Base-by-base conservation (phyloP, 2,329 filamentous ascomycete genomes). In the Balansia obtecta region DNA sequence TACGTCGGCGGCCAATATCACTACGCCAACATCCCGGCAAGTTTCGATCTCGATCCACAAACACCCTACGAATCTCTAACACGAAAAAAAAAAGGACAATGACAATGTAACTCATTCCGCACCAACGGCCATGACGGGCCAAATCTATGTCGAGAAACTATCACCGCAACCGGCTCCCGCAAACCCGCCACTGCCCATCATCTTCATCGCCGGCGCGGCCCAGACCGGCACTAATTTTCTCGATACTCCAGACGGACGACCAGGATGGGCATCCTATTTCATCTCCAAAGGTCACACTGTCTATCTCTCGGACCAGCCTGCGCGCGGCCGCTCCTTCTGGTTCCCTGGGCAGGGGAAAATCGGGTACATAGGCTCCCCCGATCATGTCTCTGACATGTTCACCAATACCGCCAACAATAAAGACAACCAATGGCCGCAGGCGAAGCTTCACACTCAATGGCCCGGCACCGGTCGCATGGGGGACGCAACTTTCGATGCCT, bases 401-500 rank as follows among this genome's bases (percentile, higher is more conserved):
- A 61, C 61, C 1, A 55, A 58, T 32, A 53, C 58, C 10, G 52
- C 46, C 22, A 51, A 59, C 50, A 54, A 55, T 39, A n/a, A n/a
- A n/a, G 58, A 55, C 48, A 50, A 56, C 42, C 56, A 60, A 15
- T 65, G 63, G 56, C 62, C 63, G 2, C 63, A 64, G 52, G 62
- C 63, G 22, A 55, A 55, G 46, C 51, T 63, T 20, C 63, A 65
- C 51, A 63, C 63, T 0, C 63, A 65, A 48, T 65, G 62, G 61
- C 63, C 63, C 10, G 63, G 63, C 27, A 59, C 58, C 9, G 61
- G 61, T 2, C 55, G 57, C 38, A 52, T 54, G 10, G 71, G 72
- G 9, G 73, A 77, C 54, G 54, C 67, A 1, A 60, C 62, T 10
- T 77, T 77, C 54, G 73, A 76, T 56, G 61, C 64, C 4, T 74